phyloP scores from a whole-genome alignment of 2,329 filamentous ascomycete genomes.

The Apiospora hydei region DNA sequence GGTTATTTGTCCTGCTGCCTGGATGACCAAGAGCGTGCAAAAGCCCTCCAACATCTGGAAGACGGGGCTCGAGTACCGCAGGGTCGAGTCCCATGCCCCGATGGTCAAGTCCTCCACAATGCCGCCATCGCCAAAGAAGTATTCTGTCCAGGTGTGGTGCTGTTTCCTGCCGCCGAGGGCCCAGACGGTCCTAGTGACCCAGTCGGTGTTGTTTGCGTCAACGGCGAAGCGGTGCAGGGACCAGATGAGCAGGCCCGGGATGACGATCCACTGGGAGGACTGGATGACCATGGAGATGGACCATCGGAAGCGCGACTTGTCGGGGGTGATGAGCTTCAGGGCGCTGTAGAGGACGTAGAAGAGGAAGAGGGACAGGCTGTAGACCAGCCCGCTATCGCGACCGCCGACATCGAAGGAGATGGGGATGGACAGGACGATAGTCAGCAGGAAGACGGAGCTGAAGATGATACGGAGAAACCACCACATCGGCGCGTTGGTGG shows the following conservation, averaged over 20 bases:
- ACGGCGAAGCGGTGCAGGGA: conserved; percentile 94
- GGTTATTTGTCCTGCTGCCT: conserved; percentile 92
- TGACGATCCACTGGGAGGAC: conserved; percentile 83
- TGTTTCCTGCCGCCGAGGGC: conserved; percentile 66
- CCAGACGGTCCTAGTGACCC: conserved; percentile 82
- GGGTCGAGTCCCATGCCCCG: conserved; percentile 85
- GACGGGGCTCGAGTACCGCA: conserved; percentile 90
- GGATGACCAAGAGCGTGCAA: conserved; percentile 94
- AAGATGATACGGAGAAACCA: conserved; percentile 80
- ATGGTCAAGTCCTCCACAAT: conserved; percentile 81
- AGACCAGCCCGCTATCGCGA: conserved; percentile 90
- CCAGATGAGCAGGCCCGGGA: conserved; percentile 91
- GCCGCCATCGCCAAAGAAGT: conserved; percentile 88
- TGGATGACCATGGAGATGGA: conserved; percentile 73
- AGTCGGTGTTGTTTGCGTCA: conserved; percentile 78
- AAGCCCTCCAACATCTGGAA: conserved; percentile 97
- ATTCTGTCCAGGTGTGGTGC: conserved; percentile 75
- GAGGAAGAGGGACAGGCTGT: conserved; percentile 84
- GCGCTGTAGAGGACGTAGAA: conserved; percentile 92
- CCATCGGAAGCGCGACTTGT: conserved; percentile 76
- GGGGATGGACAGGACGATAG: conserved; percentile 93
- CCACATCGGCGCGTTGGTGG: conserved; percentile 72
- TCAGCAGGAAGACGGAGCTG: conserved; percentile 85
- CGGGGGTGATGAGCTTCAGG: conserved; percentile 82
- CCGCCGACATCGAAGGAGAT: conserved; percentile 98